Evolutionary conservation across 1,139 yeast genomes (phyloP).

Genomic region (Pichia sp.): DNA sequence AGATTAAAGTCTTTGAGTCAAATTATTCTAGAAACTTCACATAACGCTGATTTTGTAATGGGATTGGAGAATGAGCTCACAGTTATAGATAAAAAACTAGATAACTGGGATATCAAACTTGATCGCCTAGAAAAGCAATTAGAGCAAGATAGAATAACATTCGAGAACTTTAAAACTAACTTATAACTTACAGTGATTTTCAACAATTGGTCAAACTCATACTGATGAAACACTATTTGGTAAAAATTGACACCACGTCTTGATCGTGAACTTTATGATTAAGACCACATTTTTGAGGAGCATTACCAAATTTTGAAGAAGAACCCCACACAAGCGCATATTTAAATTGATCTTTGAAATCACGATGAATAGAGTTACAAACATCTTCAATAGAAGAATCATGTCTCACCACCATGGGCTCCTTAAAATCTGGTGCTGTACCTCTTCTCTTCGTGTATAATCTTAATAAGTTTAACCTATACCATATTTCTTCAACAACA

Average conservation of each 20-base stretch:
- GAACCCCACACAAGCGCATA: constrained; percentile 97
- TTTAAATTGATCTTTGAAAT: constrained; percentile 84
- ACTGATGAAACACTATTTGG: constrained; percentile 41
- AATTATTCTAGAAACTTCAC: constrained; percentile 11
- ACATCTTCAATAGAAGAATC: constrained; percentile 76
- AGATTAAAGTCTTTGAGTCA: constrained; percentile 19
- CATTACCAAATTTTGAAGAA: constrained; percentile 69
- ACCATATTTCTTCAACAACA: constrained; percentile 89
- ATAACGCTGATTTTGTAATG: constrained; percentile 11
- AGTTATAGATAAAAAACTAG: constrained; percentile 14
- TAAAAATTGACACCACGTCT: constrained; percentile 86
- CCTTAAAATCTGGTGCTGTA: constrained; percentile 66
- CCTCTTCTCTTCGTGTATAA: constrained; percentile 88
- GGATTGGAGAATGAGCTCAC: constrained; percentile 15
- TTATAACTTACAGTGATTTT: neutral
- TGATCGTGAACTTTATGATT: constrained; percentile 81
- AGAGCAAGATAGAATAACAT: constrained; percentile 6
- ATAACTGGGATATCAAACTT: constrained; percentile 20
- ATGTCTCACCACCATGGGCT: constrained; percentile 85
- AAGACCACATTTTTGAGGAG: constrained; percentile 94
- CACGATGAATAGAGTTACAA: constrained; percentile 89
- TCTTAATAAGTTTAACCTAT: constrained; percentile 69
- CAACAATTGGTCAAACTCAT: neutral
- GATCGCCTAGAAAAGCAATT: constrained; percentile 14
- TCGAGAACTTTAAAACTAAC: constrained; percentile 12